Evolutionary conservation across 2,329 filamentous ascomycete species (phyloP).

Genomic region (Penicillium brasilianum): DNA sequence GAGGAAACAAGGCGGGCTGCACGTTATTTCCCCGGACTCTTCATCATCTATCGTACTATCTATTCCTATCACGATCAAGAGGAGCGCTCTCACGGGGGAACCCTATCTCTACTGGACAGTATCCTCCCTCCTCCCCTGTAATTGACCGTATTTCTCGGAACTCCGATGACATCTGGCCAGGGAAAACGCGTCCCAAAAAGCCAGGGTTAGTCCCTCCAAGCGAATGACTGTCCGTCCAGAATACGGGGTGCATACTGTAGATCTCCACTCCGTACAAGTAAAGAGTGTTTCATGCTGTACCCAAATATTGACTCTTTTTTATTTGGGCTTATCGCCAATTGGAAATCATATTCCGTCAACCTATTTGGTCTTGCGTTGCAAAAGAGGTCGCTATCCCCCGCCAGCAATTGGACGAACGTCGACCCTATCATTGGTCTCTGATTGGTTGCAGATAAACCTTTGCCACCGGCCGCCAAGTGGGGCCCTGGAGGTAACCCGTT

Average conservation of each 20-base stretch:
- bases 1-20: neutral
- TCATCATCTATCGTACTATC: neutral
- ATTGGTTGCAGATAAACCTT: slow-evolving; percentile 37
- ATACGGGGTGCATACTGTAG: no score
- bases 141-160: neutral
- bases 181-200: neutral
- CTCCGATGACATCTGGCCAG: neutral
- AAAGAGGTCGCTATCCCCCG: slow-evolving; percentile 12
- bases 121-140: neutral
- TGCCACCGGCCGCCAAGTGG: slow-evolving; percentile 19
- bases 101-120: neutral
- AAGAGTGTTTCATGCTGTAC: no score
- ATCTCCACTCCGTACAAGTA: no score
- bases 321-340: neutral
- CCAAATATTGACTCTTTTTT: no score
- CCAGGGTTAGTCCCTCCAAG: no score
- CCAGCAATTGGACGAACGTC: slow-evolving; percentile 24
- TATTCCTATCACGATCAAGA: neutral
- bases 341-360: neutral
- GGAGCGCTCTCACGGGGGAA: neutral
- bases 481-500: slow-evolving; percentile 1
- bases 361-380: neutral
- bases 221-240: no score
- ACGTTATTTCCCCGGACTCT: neutral
- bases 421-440: slow-evolving; percentile 12